These are phyloP conservation scores for Calonectria pteridis DNA, from an alignment of 2,329 filamentous ascomycete genomes.

Conservation along the genomic window DNA sequence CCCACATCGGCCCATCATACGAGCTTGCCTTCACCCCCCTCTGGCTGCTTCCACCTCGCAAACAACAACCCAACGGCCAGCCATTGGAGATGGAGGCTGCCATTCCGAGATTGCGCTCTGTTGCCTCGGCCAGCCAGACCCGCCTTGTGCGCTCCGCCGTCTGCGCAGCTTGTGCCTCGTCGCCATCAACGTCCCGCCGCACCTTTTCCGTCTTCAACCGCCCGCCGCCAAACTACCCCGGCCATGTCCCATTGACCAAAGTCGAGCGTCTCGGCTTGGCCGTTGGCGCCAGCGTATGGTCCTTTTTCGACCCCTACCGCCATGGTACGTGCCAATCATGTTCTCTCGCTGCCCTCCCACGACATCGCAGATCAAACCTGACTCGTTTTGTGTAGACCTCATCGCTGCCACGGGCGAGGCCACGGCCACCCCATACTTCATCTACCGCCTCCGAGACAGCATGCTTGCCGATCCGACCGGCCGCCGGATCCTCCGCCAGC, in stretches of 20 bases:
- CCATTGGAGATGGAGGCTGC: constrained; percentile 41
- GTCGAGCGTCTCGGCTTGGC: constrained; percentile 82
- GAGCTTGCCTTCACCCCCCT: constrained; percentile 9
- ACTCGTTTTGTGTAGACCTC: constrained; percentile 71
- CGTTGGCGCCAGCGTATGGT: constrained; percentile 72
- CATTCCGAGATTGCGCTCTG: constrained; percentile 38
- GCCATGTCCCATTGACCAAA: constrained; percentile 88
- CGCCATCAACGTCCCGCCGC: constrained; percentile 31
- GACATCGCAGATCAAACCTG: background rate
- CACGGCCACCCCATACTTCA: constrained; percentile 95
- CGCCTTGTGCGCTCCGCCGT: constrained; percentile 33
- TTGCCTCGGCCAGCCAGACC: constrained; percentile 27
- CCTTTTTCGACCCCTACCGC: constrained; percentile 81
- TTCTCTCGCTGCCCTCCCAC: background rate
- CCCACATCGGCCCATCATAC: constrained; percentile 27
- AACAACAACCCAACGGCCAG: constrained; percentile 8
- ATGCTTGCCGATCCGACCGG: constrained; percentile 91
- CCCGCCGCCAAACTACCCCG: constrained; percentile 87
- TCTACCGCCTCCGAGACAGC: constrained; percentile 87
- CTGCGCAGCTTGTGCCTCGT: constrained; percentile 36
- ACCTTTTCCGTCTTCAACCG: constrained; percentile 86
- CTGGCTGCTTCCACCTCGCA: background rate
- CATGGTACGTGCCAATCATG: constrained; percentile 66
- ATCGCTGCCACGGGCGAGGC: constrained; percentile 95
- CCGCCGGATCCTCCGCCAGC: constrained; percentile 89